phyloP scores from a whole-genome alignment of 1,139 yeast genomes.

The Nakaseomyces bracarensis region DNA sequence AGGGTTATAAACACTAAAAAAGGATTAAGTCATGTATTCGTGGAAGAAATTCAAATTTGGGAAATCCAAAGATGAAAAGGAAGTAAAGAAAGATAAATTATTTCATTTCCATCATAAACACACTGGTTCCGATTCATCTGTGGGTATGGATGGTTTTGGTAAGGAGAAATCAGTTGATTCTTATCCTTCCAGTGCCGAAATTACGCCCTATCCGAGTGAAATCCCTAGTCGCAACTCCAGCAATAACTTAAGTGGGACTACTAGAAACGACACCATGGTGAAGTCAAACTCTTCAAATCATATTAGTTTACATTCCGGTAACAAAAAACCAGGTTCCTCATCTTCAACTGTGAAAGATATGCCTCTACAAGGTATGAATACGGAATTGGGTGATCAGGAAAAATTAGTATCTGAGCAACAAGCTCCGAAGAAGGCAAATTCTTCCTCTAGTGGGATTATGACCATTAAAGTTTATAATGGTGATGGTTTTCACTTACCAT shows the following conservation, averaged over 20 bases:
- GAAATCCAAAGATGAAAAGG: slow-evolving; percentile 28
- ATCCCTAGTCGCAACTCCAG: background rate
- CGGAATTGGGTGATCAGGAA: background rate
- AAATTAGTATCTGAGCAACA: background rate
- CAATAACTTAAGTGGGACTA: background rate
- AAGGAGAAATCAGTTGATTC: slow-evolving; percentile 6
- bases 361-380: background rate
- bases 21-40: slow-evolving; percentile 18
- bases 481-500: slow-evolving; percentile 27
- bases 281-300: slow-evolving; percentile 6
- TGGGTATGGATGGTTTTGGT: background rate
- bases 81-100: slow-evolving; percentile 17
- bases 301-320: background rate
- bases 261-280: slow-evolving; percentile 11
- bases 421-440: background rate
- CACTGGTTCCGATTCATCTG: slow-evolving; percentile 7
- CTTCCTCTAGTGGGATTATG: slow-evolving; percentile 23
- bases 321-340: background rate
- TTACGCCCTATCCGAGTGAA: slow-evolving; percentile 4
- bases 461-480: slow-evolving; percentile 30
- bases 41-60: slow-evolving; percentile 31
- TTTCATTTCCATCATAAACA: slow-evolving; percentile 16
- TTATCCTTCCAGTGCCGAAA: background rate
- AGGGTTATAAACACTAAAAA: background rate
- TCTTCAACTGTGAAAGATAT: slow-evolving; percentile 4